Conservation (phyloP, 306 rosid genomes). For the Adenanthera pavonina region DNA sequence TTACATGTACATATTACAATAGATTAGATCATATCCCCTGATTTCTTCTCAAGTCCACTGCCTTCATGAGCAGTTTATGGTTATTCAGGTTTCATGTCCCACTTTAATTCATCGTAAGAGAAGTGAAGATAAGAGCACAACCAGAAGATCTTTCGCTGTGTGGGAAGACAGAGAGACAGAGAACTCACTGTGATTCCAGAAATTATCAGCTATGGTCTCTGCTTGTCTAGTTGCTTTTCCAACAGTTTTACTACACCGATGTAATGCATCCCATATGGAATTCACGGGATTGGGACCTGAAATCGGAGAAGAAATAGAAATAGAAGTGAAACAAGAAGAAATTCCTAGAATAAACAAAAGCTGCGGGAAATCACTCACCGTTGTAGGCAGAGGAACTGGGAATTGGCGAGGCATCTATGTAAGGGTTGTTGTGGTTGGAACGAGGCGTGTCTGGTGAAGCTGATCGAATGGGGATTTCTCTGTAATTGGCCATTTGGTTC, state of each 20-base stretch:
- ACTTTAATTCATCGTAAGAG: background rate
- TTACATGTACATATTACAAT: no score
- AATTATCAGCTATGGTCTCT: slow-evolving; percentile 55
- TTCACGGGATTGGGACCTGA: slow-evolving; percentile 55
- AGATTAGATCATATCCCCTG: background rate
- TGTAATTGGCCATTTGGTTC: background rate
- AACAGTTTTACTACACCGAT: slow-evolving; percentile 59
- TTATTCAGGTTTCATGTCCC: background rate
- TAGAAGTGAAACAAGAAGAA: slow-evolving; percentile 6
- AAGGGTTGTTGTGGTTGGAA: background rate
- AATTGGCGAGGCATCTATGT: background rate
- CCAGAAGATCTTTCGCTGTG: background rate
- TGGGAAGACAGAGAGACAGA: background rate
- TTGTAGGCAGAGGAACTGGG: background rate
- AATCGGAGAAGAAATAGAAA: background rate
- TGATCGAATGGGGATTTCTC: background rate
- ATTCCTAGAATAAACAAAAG: background rate
- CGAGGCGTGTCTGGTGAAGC: no score
- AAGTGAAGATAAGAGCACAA: background rate
- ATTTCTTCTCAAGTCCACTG: background rate
- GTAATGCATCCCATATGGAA: slow-evolving; percentile 45
- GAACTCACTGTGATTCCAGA: slow-evolving; percentile 79
- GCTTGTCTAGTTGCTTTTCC: slow-evolving; percentile 66
- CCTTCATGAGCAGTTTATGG: background rate
- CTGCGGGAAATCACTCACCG: background rate